Evolutionary conservation across 2,329 filamentous ascomycete species (phyloP).

Genomic region (Dothistroma septosporum): DNA sequence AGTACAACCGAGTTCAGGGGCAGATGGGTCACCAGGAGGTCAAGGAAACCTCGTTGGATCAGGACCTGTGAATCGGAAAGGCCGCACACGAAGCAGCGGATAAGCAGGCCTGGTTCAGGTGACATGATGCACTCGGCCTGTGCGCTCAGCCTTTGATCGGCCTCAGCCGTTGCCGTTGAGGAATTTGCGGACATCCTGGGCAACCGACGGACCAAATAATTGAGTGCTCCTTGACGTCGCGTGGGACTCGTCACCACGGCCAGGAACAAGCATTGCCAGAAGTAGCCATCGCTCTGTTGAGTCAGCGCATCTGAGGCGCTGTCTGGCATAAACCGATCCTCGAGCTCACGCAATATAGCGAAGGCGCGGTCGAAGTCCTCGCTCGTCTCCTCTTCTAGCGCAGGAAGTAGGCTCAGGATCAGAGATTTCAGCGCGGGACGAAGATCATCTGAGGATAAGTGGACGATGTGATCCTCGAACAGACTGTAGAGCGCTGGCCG

Average conservation of each 20-base stretch:
- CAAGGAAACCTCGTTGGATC: conserved; percentile 89
- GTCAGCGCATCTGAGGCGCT: conserved; percentile 56
- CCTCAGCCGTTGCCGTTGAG: neutral
- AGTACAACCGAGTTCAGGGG: conserved; percentile 79
- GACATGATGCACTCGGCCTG: conserved; percentile 63
- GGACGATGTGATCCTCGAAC: conserved; percentile 74
- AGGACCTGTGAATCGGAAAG: conserved; percentile 82
- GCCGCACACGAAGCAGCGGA: conserved; percentile 89
- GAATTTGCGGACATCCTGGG: conserved; percentile 59
- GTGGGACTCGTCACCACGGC: conserved; percentile 86
- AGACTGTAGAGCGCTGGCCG: conserved; percentile 80
- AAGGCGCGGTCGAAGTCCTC: conserved; percentile 93
- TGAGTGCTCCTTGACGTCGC: conserved; percentile 78
- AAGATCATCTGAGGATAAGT: conserved; percentile 65
- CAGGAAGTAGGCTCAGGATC: conserved; percentile 82
- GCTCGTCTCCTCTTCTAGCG: conserved; percentile 90
- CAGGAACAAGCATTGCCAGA: conserved; percentile 97
- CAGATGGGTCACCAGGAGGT: conserved; percentile 84
- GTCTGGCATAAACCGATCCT: conserved; percentile 57
- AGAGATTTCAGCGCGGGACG: conserved; percentile 87
- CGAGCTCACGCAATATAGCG: conserved; percentile 72
- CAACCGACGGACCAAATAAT: conserved; percentile 75
- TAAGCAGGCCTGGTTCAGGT: conserved; percentile 83
- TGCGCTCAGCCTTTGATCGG: conserved; percentile 7
- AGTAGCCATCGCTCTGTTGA: conserved; percentile 63